These are phyloP conservation scores for Diaporthe destruens DNA, from an alignment of 2,329 filamentous ascomycete species.

Conservation along the genomic window DNA sequence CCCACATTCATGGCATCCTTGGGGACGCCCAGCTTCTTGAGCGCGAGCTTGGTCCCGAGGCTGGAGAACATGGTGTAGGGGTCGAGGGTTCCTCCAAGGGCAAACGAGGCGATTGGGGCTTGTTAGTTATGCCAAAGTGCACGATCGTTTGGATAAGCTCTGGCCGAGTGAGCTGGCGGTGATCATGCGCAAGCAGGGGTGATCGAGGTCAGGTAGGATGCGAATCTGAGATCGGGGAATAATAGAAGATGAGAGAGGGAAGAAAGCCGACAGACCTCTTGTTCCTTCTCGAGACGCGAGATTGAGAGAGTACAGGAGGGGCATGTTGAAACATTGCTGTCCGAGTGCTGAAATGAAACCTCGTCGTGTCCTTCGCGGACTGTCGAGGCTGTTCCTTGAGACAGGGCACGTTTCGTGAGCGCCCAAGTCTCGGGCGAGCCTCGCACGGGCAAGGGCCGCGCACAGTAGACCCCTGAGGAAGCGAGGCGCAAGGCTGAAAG, in stretches of 20 bases:
- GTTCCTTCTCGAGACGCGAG: not conserved
- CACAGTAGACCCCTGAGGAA: constrained; percentile 5
- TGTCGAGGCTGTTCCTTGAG: constrained; percentile 44
- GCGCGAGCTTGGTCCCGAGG: constrained; percentile 68
- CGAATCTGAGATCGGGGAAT: constrained; percentile 10
- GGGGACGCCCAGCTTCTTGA: constrained; percentile 68
- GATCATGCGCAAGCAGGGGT: constrained; percentile 31
- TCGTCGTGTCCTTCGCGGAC: constrained; percentile 1
- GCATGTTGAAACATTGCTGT: constrained; percentile 35
- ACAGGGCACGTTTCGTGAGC: constrained; percentile 49
- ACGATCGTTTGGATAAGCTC: constrained; percentile 25
- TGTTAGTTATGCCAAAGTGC: constrained; percentile 1
- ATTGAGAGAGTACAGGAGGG: constrained; percentile 34
- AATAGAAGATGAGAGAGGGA: constrained; percentile 9
- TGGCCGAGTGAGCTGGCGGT: constrained; percentile 22
- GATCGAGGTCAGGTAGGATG: constrained; percentile 37
- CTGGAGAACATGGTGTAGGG: constrained; percentile 64
- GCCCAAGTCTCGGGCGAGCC: constrained; percentile 33
- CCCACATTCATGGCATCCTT: constrained; percentile 62
- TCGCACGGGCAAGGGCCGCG: constrained; percentile 2
- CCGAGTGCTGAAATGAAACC: constrained; percentile 19
- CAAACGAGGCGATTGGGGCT: not conserved
- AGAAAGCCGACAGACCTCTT: not conserved
- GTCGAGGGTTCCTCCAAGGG: not conserved
- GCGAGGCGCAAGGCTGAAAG: constrained; percentile 38